Percentiles rank a stretch among this genome's conserved stretches.
Evolutionary conservation across 2,329 filamentous ascomycete species (phyloP).

Genomic region (Trichoderma breve): DNA sequence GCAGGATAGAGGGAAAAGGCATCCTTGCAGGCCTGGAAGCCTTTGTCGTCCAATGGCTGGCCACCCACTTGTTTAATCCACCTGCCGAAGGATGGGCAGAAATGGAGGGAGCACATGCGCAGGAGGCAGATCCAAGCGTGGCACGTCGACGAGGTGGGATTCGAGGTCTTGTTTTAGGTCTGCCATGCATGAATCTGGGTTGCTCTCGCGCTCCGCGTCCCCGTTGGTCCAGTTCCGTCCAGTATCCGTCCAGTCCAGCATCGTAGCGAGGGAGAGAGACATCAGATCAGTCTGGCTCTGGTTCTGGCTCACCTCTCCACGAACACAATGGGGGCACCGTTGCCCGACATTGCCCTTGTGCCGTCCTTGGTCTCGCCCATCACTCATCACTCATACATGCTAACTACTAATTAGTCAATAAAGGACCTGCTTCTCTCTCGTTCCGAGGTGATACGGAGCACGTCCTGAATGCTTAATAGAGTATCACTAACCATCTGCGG

Average conservation of each 20-base stretch:
- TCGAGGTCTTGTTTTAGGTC: background rate
- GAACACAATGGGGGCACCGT: background rate
- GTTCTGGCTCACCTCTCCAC: background rate
- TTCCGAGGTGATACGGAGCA: background rate
- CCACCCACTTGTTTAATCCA: background rate
- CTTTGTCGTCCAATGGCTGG: slow-evolving; percentile 3
- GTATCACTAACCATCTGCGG: background rate
- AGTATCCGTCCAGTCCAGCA: background rate
- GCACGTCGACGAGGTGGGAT: background rate
- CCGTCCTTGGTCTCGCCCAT: background rate
- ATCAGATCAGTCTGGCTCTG: background rate
- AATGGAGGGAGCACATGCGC: slow-evolving; percentile 6
- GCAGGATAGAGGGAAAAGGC: background rate
- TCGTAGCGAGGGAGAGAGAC: background rate
- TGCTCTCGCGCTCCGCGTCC: background rate
- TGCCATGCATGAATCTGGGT: background rate
- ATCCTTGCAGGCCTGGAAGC: background rate
- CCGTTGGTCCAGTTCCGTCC: background rate
- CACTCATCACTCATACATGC: background rate
- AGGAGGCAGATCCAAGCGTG: slow-evolving; percentile 20
- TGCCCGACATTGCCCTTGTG: background rate
- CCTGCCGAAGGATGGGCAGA: slow-evolving; percentile 17
- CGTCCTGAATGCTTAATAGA: background rate
- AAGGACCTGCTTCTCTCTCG: background rate
- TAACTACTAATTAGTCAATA: background rate